Base-by-base conservation (phyloP, 1,139 yeast genomes). In the Magnusiomyces magnusii region DNA sequence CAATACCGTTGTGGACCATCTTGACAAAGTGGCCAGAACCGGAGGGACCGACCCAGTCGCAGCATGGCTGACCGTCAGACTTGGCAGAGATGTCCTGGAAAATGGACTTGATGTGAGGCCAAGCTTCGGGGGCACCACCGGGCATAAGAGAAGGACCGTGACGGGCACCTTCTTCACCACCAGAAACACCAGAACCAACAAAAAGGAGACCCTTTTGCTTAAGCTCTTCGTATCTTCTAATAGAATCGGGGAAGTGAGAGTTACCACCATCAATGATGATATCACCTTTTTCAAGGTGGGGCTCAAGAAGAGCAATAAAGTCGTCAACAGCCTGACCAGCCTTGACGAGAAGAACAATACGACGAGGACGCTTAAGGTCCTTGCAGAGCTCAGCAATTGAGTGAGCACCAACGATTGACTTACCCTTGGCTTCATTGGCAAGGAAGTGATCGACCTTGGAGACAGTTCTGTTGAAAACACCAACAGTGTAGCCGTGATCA, bases 111-210 rank as follows among this genome's bases (percentile, higher is more conserved):
- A 93, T 87, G 78, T 90, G 95, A 67, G 98, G 98, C 99, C 99
- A 93, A 66, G 99, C 99, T 71, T 88, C 97, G 68, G 80, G 83
- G 75, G 91, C 88, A 74, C 99, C 99, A 85, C 99, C 99, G 69
- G 99, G 99, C 99, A 93, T 93, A 78, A 93, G 83, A 65, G 98
- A 92, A 64, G 99, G 99, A 74, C 99, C 99, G 77, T 88, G 83
- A 80, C 99, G 90, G 71, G 99, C 99, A 83, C 99, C 99, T 77
- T 93, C 99, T 80, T 93, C 99, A 81, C 99, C 99, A 79, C 99
- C 99, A 69, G 98, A 93, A 66, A 93, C 99, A 87, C 99, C 99
- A 65, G 97, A 90, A 71, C 99, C 99, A 66, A 93, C 99, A 71
- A 91, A 93, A 67, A 85, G 80, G 73, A 92, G 85, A 56, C 96